Evolutionary conservation across 768 basidiomycete species (phyloP).

Genomic region (Podaxis sp.): DNA sequence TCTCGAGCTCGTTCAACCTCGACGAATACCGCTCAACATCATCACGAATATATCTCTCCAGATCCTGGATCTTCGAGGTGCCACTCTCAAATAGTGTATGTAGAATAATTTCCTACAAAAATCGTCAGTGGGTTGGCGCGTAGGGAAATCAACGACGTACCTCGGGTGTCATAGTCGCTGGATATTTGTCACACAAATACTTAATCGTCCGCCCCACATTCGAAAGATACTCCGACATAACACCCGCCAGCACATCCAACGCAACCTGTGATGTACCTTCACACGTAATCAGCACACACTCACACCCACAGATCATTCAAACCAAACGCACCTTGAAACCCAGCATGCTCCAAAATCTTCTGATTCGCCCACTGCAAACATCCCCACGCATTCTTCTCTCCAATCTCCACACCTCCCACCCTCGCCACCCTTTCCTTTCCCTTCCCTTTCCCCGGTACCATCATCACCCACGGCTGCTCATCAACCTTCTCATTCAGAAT

Average conservation of each 20-base stretch:
- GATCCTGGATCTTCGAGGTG: constrained; percentile 68
- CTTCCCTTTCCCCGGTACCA: constrained; percentile 25
- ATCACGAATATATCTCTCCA: constrained; percentile 87
- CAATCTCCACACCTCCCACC: constrained; percentile 50
- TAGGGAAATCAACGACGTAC: constrained; percentile 39
- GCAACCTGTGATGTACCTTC: constrained; percentile 75
- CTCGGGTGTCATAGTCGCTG: constrained; percentile 79
- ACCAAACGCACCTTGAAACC: constrained; percentile 78
- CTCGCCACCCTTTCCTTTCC: constrained; percentile 16
- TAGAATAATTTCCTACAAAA: constrained; percentile 83
- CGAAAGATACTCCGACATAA: constrained; percentile 76
- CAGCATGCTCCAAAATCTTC: constrained; percentile 85
- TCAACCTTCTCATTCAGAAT: constrained; percentile 50
- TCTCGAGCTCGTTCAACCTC: constrained; percentile 76
- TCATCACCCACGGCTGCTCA: constrained; percentile 56
- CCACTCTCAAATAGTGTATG: constrained; percentile 93
- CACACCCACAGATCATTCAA: not conserved
- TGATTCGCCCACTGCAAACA: constrained; percentile 72
- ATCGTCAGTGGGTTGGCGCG: not conserved
- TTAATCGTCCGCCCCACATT: constrained; percentile 88
- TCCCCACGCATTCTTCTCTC: constrained; percentile 55
- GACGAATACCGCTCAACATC: constrained; percentile 83
- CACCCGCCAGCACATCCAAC: constrained; percentile 73
- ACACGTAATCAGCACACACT: not conserved
- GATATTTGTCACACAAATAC: constrained; percentile 80